Conservation (phyloP, 1,284 basidiomycete genomes). For the Rhodotorula sp. region DNA sequence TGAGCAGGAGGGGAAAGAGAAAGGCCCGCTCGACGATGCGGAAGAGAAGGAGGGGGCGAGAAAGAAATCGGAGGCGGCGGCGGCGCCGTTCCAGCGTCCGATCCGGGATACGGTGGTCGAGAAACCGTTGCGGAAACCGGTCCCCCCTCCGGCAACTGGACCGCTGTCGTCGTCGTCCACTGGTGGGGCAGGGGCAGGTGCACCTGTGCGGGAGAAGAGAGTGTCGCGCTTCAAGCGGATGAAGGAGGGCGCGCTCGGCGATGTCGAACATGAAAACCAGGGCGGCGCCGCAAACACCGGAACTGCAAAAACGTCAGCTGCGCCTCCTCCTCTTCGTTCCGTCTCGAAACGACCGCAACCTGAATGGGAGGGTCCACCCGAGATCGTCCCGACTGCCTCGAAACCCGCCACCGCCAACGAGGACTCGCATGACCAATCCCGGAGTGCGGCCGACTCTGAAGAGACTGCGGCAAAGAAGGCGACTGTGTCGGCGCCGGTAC, state of each 20-base stretch:
- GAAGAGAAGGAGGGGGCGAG: background rate
- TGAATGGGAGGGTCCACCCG: background rate
- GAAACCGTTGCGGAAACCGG: conserved; percentile 18
- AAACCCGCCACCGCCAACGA: background rate
- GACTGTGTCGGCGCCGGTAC: conserved; percentile 17
- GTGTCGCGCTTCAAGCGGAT: conserved; percentile 15
- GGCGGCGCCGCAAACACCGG: too few species aligned
- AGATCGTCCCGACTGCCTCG: background rate
- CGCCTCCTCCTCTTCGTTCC: background rate
- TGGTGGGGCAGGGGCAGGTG: background rate
- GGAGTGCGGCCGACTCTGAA: background rate
- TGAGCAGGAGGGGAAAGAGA: background rate
- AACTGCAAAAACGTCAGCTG: background rate
- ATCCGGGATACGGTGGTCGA: conserved; percentile 37
- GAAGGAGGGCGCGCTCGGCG: conserved; percentile 17
- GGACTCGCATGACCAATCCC: background rate
- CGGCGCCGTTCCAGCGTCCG: conserved; percentile 15
- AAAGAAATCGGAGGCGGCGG: background rate
- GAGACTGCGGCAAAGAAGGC: too few species aligned
- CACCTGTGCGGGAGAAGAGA: background rate
- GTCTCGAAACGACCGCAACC: background rate
- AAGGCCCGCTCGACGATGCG: background rate
- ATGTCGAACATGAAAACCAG: background rate
- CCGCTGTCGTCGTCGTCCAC: too few species aligned
- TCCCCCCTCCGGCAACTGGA: conserved; percentile 5